phyloP scores from a whole-genome alignment of 768 basidiomycete genomes.

The Pleurotus tuber-regium region DNA sequence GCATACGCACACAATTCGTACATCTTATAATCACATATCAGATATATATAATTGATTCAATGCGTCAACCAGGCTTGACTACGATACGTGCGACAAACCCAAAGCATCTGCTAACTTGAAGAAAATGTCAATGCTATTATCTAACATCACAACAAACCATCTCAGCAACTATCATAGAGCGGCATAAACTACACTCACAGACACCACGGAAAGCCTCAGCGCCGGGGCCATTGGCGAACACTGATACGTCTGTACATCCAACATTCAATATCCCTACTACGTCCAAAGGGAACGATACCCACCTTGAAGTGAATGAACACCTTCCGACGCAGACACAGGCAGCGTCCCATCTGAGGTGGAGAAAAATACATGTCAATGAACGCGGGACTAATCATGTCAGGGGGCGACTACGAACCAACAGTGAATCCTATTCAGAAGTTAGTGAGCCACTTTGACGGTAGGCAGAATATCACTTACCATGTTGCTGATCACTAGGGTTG shows the following conservation, averaged over 20 bases:
- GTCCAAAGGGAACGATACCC: not conserved
- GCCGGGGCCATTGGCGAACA: slow-evolving; percentile 43
- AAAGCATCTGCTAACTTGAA: slow-evolving; percentile 39
- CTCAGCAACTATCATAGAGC: not conserved
- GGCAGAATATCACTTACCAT: slow-evolving; percentile 20
- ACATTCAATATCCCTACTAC: not conserved
- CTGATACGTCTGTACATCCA: slow-evolving; percentile 35
- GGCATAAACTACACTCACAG: slow-evolving; percentile 27
- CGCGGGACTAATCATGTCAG: not conserved
- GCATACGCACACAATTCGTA: too few relatives aligned
- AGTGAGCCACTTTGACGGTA: not conserved
- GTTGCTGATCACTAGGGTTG: slow-evolving; percentile 33
- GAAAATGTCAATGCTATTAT: slow-evolving; percentile 43
- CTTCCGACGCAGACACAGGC: slow-evolving; percentile 30
- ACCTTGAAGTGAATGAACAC: slow-evolving; percentile 41
- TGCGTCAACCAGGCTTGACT: too few relatives aligned
- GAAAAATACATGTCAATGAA: not conserved
- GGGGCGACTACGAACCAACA: slow-evolving; percentile 22
- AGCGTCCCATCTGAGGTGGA: slow-evolving; percentile 33
- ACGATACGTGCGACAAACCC: slow-evolving; percentile 21
- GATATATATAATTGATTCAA: too few relatives aligned
- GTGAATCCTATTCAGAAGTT: slow-evolving; percentile 25
- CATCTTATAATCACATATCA: too few relatives aligned
- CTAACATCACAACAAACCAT: slow-evolving; percentile 18
- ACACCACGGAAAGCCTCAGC: slow-evolving; percentile 39